Evolutionary conservation across 108 stramenopile species (phyloP), one percentile per base, ranked within the genome.

Genomic region (Mayamaea pseudoterrestris): DNA sequence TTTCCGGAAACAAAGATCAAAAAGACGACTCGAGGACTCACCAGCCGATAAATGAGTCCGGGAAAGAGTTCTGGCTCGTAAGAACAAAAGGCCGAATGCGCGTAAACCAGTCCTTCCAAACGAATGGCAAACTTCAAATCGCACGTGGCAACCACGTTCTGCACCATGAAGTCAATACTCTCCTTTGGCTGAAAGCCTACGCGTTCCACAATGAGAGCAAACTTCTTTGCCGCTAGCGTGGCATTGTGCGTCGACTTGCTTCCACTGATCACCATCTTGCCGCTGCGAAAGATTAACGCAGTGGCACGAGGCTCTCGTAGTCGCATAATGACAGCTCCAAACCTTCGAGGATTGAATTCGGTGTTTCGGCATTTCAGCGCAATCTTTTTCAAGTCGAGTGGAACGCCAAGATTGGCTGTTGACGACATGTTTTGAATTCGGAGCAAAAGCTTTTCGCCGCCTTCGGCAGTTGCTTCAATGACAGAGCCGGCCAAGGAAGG

Each of bases 21-120:
- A 18, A 97, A 69, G 21, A 97, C 96, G 0, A 94, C 85, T 47
- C 90, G 70, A 20, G 96, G 95, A 40, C 44, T 69, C 1, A 80
- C 69, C 69, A 99, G 58, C 20, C 96, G 71, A 63, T 99, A 99
- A 50, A 99, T 94, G 21, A 97, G 63, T 12, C 98, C 98, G 0
- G 98, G 95, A 57, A 99, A 99, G n/a, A 99, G 57, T 56, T 99
- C 98, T 0, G 98, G 98, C 54, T 99, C 98, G 56, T 94, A 99
- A 20, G 68, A 68, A 13, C 82, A 71, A 74, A 80, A 93, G 18
- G 77, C 83, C 5, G 83, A 75, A 66, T 97, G 95, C 0, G 85
- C 87, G 46, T 76, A 93, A 0, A 94, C 93, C 31, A 99, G 44
- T 17, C 93, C 96, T 69, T 99, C 98, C 59, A 99, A 63, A 27